Base-by-base conservation (phyloP, 208 protist genomes). In the Leishmania lainsoni region DNA sequence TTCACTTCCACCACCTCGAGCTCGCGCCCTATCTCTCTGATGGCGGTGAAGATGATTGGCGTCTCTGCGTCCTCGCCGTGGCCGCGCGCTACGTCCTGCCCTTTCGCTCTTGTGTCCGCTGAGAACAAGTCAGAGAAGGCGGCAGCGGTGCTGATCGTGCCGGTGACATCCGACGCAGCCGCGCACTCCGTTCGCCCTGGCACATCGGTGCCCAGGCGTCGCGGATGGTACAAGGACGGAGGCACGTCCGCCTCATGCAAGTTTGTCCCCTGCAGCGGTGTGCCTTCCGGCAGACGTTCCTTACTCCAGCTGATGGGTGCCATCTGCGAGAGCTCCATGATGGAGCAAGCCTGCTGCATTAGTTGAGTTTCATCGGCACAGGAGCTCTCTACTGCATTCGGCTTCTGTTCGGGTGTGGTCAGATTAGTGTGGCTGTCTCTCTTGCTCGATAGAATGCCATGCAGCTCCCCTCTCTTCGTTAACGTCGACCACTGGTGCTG, bases 1-100 rank as follows among this genome's bases (percentile, higher is more conserved):
- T 54, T 5, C 22, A 76, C 73, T 10, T 17, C 71, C 75, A 29
- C 39, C 52, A 56, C 17, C 32, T 35, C 70, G 10, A 69, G 20
- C 45, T 79, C 65, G 35, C 71, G 75, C 52, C 77, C 80, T 10
- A 78, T 51, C 52, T 88, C 81, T 54, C 81, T 85, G 3, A 59
- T 78, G n/a, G 84, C 83, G n/a, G 76, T 83, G 66, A 86, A 82
- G n/a, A 49, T 56, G 66, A 85, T 83, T 14, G 77, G 75, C 59
- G 80, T 74, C 20, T 73, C 75, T 32, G 70, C 70, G 20, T 20
- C 51, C 54, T 39, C 9, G 8, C 74, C 68, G 20, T 39, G 61
- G 20, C 14, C 70, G 22, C 52, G 35, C 9, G 51, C 76, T 45
- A 26, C 74, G 17, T 10, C 74, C 29, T 65, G 52, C 14, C 78